Conservation (phyloP, 495 filamentous ascomycete genomes). For the Staphylotrichum tortipilum region DNA sequence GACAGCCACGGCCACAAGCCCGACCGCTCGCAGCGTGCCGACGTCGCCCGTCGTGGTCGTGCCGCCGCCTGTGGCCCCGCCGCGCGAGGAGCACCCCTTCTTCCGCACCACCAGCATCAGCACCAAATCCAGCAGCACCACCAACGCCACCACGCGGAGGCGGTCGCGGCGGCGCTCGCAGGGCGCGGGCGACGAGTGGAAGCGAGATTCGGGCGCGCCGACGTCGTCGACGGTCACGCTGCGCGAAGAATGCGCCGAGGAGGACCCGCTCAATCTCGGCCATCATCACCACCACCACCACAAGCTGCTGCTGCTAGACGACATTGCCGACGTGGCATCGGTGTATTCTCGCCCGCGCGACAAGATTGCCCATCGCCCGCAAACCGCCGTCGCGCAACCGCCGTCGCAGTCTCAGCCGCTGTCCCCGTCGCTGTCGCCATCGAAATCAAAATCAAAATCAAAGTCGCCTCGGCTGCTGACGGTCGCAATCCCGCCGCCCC, state of each 20-base stretch:
- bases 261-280: too few relatives aligned
- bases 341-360: constrained; percentile 16
- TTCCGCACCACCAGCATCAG: too few relatives aligned
- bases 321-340: constrained; percentile 16
- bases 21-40: too few relatives aligned
- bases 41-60: constrained; percentile 22
- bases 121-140: too few relatives aligned
- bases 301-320: constrained; percentile 28
- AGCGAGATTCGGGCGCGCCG: constrained; percentile 47
- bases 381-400: too few relatives aligned
- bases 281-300: too few relatives aligned
- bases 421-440: too few relatives aligned
- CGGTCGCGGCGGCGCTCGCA: constrained; percentile 15
- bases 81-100: constrained; percentile 39
- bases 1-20: neutral
- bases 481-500: constrained; percentile 6
- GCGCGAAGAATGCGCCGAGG: constrained; percentile 34
- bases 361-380: neutral
- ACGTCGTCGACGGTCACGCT: constrained; percentile 42
- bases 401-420: too few relatives aligned
- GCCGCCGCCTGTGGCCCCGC: constrained; percentile 35
- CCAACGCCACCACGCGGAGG: too few relatives aligned
- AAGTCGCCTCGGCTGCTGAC: constrained; percentile 27
- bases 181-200: constrained; percentile 21
- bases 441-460: too few relatives aligned